phyloP scores from a whole-genome alignment of 2,329 filamentous ascomycete species.

The Akanthomyces muscarius region DNA sequence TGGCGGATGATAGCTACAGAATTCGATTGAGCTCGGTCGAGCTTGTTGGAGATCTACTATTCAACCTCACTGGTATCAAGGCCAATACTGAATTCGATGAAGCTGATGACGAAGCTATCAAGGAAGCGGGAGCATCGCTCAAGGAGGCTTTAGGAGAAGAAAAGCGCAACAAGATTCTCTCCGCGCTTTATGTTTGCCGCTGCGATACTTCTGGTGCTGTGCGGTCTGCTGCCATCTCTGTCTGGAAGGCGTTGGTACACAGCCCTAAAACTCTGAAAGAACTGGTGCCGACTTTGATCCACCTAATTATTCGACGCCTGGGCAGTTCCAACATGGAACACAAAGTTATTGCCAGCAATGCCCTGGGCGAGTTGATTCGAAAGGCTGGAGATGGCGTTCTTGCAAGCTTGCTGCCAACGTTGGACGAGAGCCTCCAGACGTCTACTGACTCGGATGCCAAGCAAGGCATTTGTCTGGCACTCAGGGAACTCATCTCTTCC shows the following conservation, averaged over 20 bases:
- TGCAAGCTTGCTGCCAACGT: slow-evolving; percentile 78
- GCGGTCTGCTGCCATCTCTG: slow-evolving; percentile 80
- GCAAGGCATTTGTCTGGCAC: slow-evolving; percentile 94
- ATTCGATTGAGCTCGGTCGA: slow-evolving; percentile 98
- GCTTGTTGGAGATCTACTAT: slow-evolving; percentile 90
- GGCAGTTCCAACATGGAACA: slow-evolving; percentile 98
- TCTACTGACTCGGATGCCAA: slow-evolving; percentile 89
- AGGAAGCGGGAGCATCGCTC: slow-evolving; percentile 87
- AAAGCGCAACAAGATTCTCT: slow-evolving; percentile 93
- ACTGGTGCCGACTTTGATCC: slow-evolving; percentile 87
- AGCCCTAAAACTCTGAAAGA: slow-evolving; percentile 91
- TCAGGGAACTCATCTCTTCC: slow-evolving; percentile 88
- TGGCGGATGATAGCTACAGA: slow-evolving; percentile 96
- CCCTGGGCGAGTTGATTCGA: slow-evolving; percentile 91
- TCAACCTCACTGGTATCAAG: slow-evolving; percentile 94
- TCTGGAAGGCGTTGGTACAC: slow-evolving; percentile 96
- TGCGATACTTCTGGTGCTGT: slow-evolving; percentile 94
- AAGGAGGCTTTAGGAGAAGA: slow-evolving; percentile 93
- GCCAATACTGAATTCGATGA: slow-evolving; percentile 72
- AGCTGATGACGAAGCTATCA: slow-evolving; percentile 70
- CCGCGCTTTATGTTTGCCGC: slow-evolving; percentile 94
- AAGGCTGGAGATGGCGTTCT: slow-evolving; percentile 94
- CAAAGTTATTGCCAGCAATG: slow-evolving; percentile 97
- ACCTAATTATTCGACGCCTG: slow-evolving; percentile 88
- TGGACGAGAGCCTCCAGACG: slow-evolving; percentile 84